A percentile compares a stretch with the other conserved stretches of the same genome.
Evolutionary conservation across 1,139 yeast species (phyloP).

Genomic region (Suhomyces bribrorum): DNA sequence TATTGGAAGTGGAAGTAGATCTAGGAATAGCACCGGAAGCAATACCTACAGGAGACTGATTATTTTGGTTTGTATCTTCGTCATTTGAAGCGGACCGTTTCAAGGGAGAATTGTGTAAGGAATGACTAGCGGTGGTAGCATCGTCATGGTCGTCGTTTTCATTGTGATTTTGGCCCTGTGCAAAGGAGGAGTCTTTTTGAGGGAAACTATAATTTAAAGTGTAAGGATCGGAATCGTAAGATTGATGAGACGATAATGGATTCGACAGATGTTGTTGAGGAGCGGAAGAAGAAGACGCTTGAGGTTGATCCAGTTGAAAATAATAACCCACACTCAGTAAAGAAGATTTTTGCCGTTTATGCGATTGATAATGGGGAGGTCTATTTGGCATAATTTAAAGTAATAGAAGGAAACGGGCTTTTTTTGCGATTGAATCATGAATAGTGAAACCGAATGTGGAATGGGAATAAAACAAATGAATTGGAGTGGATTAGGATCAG

Average conservation of each 20-base stretch:
- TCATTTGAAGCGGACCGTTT: conserved; percentile 13
- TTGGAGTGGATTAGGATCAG: neutral
- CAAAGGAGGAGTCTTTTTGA: conserved; percentile 7
- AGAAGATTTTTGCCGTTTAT: conserved; percentile 47
- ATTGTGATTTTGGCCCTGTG: conserved; percentile 3
- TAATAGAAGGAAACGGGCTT: neutral
- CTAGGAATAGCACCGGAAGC: conserved; percentile 1
- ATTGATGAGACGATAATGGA: conserved; percentile 2
- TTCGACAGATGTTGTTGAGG: conserved; percentile 8
- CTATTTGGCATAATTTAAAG: conserved; percentile 16
- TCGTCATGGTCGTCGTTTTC: conserved; percentile 8
- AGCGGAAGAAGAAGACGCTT: no score
- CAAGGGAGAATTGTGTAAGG: conserved; percentile 14
- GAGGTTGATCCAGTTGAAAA: conserved; percentile 21
- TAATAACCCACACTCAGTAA: conserved; percentile 39
- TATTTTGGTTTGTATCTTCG: conserved; percentile 6
- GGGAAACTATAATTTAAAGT: conserved; percentile 17
- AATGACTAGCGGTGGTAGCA: conserved; percentile 11
- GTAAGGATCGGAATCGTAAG: conserved; percentile 16
- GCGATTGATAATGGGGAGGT: conserved; percentile 26
- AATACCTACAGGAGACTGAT: conserved; percentile 6
- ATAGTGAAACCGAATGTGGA: conserved; percentile 1
- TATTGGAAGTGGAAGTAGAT: conserved; percentile 9
- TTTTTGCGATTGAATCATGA: conserved; percentile 4
- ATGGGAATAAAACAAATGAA: conserved; percentile 1